phyloP scores from a whole-genome alignment of 1,284 basidiomycete species.

The Malassezia sp. region DNA sequence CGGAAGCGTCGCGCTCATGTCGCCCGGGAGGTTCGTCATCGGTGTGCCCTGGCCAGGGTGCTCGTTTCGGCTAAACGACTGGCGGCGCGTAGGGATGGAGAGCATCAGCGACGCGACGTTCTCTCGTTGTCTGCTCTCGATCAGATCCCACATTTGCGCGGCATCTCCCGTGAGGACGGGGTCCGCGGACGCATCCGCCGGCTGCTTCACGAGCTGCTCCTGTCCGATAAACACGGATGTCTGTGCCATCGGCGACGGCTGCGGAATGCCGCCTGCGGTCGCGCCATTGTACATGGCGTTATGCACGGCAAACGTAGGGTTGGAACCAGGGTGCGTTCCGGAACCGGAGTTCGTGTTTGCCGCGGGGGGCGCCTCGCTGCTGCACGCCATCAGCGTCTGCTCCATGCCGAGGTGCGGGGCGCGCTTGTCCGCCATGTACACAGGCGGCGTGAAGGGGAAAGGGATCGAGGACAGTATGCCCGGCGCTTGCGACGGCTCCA shows the following conservation, averaged over 20 bases:
- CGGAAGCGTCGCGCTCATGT: conserved; percentile 26
- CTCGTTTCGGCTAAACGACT: conserved; percentile 9
- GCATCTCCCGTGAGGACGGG: background rate
- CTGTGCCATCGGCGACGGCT: conserved; percentile 8
- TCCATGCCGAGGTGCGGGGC: conserved; percentile 25
- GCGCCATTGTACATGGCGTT: background rate
- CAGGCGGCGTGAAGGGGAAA: conserved; percentile 38
- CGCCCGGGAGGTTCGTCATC: conserved; percentile 29
- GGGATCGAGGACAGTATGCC: conserved; percentile 30
- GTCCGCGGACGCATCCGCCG: background rate
- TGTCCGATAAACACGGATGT: conserved; percentile 2
- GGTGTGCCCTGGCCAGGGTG: conserved; percentile 26
- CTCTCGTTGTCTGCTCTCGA: conserved; percentile 31
- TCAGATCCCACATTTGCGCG: conserved; percentile 21
- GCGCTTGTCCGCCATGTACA: conserved; percentile 23
- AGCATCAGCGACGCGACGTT: conserved; percentile 32
- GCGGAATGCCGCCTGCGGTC: background rate
- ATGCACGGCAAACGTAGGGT: conserved; percentile 2
- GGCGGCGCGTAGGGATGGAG: conserved; percentile 25
- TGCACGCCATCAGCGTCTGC: background rate
- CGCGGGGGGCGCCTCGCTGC: background rate
- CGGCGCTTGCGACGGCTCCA: conserved; percentile 34
- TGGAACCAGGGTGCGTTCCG: too few species aligned
- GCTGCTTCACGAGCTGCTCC: background rate
- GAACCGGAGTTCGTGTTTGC: too few species aligned